phyloP scores from a whole-genome alignment of 768 basidiomycete genomes.

The Termitomyces sp. region DNA sequence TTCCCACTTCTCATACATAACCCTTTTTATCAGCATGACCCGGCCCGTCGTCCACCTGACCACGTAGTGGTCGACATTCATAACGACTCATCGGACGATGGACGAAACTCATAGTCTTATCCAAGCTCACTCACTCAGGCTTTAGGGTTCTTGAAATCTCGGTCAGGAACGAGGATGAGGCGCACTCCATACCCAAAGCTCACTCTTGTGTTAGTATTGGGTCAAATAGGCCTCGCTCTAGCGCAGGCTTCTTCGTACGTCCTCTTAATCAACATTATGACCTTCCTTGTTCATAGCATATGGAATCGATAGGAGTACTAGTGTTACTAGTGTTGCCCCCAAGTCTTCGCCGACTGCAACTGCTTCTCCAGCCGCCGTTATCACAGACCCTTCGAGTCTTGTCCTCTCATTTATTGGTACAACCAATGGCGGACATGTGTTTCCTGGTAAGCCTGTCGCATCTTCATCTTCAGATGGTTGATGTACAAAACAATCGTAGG shows the following conservation, averaged over 20 bases:
- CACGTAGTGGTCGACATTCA: not conserved
- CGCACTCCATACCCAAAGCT: not conserved
- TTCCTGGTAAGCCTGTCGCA: slow-evolving; percentile 44
- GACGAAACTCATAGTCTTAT: not conserved
- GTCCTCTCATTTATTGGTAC: slow-evolving; percentile 66
- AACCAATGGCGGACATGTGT: slow-evolving; percentile 61
- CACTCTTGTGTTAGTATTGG: not conserved
- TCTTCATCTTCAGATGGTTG: not conserved
- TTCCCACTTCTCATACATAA: not conserved
- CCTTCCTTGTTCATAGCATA: not conserved
- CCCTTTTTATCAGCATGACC: not conserved
- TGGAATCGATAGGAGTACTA: not conserved
- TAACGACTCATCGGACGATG: not conserved
- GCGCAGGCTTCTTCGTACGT: not conserved
- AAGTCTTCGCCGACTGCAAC: not conserved
- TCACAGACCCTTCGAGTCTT: slow-evolving; percentile 38
- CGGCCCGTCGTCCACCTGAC: slow-evolving; percentile 3
- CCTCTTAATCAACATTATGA: not conserved
- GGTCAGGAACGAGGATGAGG: not conserved
- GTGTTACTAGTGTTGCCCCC: not conserved
- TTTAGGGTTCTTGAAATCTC: not conserved
- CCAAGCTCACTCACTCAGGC: not conserved
- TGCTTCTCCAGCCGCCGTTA: not conserved
- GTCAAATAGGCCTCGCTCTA: not conserved
- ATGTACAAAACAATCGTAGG: slow-evolving; percentile 29